Percentiles rank a stretch among this genome's conserved stretches.
These are phyloP conservation scores for Crithidia expoeki DNA, from an alignment of 208 protist genomes.

Conservation along the genomic window DNA sequence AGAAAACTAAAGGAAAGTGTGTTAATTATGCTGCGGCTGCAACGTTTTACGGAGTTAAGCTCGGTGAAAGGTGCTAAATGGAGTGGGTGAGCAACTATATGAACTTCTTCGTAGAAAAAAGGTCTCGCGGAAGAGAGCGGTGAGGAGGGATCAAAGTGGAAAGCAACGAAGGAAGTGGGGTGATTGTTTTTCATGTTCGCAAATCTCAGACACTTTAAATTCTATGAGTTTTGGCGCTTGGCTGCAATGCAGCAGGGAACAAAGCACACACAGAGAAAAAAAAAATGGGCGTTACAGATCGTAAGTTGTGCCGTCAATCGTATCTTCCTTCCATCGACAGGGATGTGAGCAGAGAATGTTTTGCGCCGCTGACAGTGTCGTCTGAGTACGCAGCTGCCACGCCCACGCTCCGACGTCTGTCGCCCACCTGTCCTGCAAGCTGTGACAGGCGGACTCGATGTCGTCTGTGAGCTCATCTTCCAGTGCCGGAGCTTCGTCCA, in stretches of 20 bases:
- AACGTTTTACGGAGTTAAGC: too few relatives aligned
- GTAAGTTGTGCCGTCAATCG: constrained; percentile 12
- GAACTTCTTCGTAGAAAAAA: too few relatives aligned
- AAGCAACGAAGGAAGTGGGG: too few relatives aligned
- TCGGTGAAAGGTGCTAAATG: too few relatives aligned
- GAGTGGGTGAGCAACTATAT: too few relatives aligned
- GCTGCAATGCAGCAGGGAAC: not conserved
- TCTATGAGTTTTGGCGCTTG: too few relatives aligned
- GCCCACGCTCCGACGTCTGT: constrained; percentile 1
- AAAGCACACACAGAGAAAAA: not conserved
- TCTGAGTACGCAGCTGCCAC: constrained; percentile 7
- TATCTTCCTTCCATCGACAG: constrained; percentile 18
- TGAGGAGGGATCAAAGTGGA: too few relatives aligned
- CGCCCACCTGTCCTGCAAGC: constrained; percentile 7
- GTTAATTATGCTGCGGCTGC: not conserved
- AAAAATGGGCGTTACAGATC: constrained; percentile 11
- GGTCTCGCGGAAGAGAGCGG: too few relatives aligned
- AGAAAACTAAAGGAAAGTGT: constrained; percentile 5
- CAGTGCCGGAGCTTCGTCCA: constrained; percentile 38
- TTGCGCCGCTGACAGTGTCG: constrained; percentile 18
- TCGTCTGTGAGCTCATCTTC: constrained; percentile 51
- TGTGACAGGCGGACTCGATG: constrained; percentile 29
- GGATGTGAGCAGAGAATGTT: constrained; percentile 9
- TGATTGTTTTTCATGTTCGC: too few relatives aligned
- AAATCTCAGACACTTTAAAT: too few relatives aligned